A percentile compares a stretch with the other conserved stretches of the same genome.
phyloP scores from a whole-genome alignment of 139 green algal genomes.

The Chlamydomonas asymmetrica region DNA sequence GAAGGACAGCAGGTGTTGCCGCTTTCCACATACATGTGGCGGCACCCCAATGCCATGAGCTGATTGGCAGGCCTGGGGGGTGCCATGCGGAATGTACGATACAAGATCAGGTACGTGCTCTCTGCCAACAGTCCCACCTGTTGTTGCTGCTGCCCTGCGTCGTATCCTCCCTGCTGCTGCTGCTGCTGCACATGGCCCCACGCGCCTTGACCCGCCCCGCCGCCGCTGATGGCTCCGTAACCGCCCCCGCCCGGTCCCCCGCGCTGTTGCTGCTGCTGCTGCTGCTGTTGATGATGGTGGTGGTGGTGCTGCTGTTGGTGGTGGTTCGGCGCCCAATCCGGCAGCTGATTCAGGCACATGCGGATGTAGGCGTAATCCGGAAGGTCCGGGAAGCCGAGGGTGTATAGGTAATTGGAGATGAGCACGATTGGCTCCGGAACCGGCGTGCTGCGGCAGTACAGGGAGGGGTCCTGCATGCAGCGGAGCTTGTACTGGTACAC shows the following conservation, averaged over 20 bases:
- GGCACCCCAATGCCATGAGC: no score
- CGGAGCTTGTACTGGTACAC: slow-evolving; percentile 16
- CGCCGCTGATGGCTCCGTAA: no score
- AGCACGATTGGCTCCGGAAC: slow-evolving; percentile 5
- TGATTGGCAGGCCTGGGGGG: no score
- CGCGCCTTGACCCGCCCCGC: no score
- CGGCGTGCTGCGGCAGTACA: background rate
- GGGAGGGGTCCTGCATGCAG: slow-evolving; percentile 11
- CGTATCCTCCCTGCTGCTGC: background rate
- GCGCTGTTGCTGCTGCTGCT: slow-evolving; percentile 16
- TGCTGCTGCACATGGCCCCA: no score
- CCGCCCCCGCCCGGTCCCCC: background rate
- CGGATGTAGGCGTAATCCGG: slow-evolving; percentile 29
- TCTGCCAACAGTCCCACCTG: no score
- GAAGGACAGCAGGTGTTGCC: no score
- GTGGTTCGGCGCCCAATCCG: slow-evolving; percentile 19
- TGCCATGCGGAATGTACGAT: no score
- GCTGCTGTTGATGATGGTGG: slow-evolving; percentile 6
- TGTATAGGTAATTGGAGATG: slow-evolving; percentile 27
- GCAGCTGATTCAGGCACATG: slow-evolving; percentile 28
- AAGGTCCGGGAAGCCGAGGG: slow-evolving; percentile 23
- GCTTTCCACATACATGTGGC: no score
- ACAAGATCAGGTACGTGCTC: no score
- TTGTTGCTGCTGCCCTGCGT: no score
- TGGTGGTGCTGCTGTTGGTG: slow-evolving; percentile 3